phyloP scores from a whole-genome alignment of 208 protist species.

The Trypanosoma conorhini region DNA sequence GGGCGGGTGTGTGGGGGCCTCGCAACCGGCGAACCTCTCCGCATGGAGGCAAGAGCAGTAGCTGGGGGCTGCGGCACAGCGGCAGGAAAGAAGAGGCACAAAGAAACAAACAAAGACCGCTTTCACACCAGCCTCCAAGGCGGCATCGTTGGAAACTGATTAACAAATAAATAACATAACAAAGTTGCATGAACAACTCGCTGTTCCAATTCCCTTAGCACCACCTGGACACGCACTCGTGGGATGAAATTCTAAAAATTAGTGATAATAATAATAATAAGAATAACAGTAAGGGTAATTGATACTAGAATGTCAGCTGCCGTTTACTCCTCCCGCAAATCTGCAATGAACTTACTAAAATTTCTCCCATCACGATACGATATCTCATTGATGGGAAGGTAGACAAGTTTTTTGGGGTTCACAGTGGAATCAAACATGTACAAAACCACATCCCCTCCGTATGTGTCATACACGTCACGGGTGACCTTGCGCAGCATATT shows the following conservation, averaged over 20 bases:
- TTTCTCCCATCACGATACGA: constrained; percentile 66
- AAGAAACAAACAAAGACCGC: neutral
- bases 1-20: too few species aligned
- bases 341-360: constrained; percentile 80
- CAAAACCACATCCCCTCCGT: constrained; percentile 75
- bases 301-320: neutral
- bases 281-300: neutral
- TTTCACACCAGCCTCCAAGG: neutral
- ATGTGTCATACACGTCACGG: constrained; percentile 63
- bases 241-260: neutral
- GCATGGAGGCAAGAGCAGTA: too few species aligned
- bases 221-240: neutral
- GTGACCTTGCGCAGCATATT: constrained; percentile 89
- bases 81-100: neutral
- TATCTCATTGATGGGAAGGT: constrained; percentile 80
- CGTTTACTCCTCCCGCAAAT: constrained; percentile 43
- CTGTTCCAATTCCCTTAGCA: neutral
- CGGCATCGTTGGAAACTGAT: neutral
- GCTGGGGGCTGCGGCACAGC: too few species aligned
- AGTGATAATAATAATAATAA: constrained; percentile 32
- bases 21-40: too few species aligned
- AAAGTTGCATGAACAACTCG: neutral
- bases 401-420: constrained; percentile 74
- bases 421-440: constrained; percentile 88
- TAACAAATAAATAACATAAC: constrained; percentile 18